These are phyloP conservation scores for Metarhizium humberi DNA, from an alignment of 2,329 filamentous ascomycete genomes.

Conservation along the genomic window DNA sequence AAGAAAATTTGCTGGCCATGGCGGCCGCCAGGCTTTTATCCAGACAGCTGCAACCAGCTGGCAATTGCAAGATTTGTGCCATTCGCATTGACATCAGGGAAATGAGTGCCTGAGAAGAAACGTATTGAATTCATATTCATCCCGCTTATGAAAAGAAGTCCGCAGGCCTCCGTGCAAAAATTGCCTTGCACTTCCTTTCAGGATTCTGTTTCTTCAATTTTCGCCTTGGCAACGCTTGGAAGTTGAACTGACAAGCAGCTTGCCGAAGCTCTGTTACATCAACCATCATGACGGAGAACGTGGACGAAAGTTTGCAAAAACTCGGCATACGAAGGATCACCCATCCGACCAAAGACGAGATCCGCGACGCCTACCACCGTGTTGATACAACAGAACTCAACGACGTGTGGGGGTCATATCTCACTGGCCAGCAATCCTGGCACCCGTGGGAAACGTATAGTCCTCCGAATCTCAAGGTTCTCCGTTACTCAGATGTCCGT, in stretches of 20 bases:
- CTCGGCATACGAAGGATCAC: neutral
- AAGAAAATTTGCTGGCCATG: neutral
- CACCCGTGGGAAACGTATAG: neutral
- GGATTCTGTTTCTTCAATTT: too few relatives aligned
- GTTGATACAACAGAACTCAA: neutral
- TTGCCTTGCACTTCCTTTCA: too few relatives aligned
- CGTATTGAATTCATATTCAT: too few relatives aligned
- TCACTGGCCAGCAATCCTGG: neutral
- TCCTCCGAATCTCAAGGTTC: neutral
- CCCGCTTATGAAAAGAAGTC: too few relatives aligned
- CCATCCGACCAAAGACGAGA: neutral
- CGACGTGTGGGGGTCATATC: neutral
- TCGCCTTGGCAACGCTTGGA: too few relatives aligned
- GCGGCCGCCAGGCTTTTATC: neutral
- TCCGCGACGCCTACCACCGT: neutral
- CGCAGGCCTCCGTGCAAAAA: too few relatives aligned
- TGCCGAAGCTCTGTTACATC: neutral
- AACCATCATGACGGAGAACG: neutral
- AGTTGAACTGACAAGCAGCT: neutral
- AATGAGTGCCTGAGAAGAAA: too few relatives aligned
- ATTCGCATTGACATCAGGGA: neutral
- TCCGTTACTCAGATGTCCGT: slow-evolving; percentile 1
- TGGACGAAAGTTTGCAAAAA: neutral
- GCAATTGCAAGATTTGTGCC: neutral
- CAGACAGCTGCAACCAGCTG: neutral